phyloP scores from a whole-genome alignment of 2,329 filamentous ascomycete species.

The Fusarium armeniacum region DNA sequence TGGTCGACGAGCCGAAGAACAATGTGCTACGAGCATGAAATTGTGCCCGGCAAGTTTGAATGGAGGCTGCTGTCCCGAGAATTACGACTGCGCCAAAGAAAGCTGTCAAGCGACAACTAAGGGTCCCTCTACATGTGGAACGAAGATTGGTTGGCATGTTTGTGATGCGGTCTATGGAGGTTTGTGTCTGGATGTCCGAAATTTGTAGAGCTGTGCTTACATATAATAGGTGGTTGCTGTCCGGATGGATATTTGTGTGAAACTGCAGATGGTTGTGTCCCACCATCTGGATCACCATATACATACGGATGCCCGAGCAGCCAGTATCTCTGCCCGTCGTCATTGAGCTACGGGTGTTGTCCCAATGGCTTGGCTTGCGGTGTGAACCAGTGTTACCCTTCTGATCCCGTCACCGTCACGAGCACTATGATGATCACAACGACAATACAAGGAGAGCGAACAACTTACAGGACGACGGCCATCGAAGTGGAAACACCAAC shows the following conservation, averaged over 20 bases:
- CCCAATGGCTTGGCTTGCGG: slow-evolving; percentile 65
- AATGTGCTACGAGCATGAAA: slow-evolving; percentile 50
- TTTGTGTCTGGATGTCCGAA: slow-evolving; percentile 40
- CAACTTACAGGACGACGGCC: slow-evolving; percentile 58
- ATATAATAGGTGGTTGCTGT: slow-evolving; percentile 60
- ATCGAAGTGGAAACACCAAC: slow-evolving; percentile 59
- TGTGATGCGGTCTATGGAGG: slow-evolving; percentile 58
- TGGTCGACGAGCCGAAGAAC: slow-evolving; percentile 33
- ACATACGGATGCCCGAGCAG: slow-evolving; percentile 60
- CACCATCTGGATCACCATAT: slow-evolving; percentile 59
- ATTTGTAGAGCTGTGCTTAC: slow-evolving; percentile 26
- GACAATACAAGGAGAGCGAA: slow-evolving; percentile 57
- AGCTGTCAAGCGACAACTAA: slow-evolving; percentile 64
- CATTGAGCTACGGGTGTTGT: slow-evolving; percentile 68
- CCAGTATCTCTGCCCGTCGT: slow-evolving; percentile 65
- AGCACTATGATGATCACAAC: slow-evolving; percentile 62
- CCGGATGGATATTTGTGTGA: slow-evolving; percentile 62
- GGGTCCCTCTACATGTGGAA: slow-evolving; percentile 58
- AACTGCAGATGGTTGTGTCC: slow-evolving; percentile 57
- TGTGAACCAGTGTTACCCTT: slow-evolving; percentile 63
- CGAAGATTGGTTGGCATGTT: slow-evolving; percentile 56
- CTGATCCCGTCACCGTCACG: slow-evolving; percentile 61
- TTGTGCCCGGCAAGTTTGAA: slow-evolving; percentile 57
- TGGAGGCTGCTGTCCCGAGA: slow-evolving; percentile 64
- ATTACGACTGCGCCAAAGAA: slow-evolving; percentile 63